These are phyloP conservation scores for Eleusine coracana DNA, from an alignment of 176 grass and related monocot species.

Conservation along the genomic window DNA sequence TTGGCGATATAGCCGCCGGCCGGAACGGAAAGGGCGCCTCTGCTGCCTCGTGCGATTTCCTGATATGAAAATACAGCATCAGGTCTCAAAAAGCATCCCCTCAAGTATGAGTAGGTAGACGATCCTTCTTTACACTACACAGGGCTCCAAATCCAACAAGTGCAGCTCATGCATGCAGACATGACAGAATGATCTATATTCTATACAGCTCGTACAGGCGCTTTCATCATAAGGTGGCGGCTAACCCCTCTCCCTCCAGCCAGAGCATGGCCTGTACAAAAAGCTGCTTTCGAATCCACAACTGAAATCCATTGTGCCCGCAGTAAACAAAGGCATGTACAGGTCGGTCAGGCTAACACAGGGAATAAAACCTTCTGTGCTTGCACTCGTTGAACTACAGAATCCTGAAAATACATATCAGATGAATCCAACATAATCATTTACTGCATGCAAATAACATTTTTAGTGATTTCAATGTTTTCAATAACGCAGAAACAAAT, in stretches of 20 bases:
- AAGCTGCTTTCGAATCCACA: slow-evolving; percentile 14
- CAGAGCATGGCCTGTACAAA: neutral
- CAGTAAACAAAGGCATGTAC: neutral
- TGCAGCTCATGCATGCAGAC: slow-evolving; percentile 8
- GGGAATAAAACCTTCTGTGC: no score
- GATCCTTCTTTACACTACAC: neutral
- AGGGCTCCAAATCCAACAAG: slow-evolving; percentile 7
- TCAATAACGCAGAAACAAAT: no score
- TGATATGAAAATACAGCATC: neutral
- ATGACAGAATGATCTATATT: neutral
- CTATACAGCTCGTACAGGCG: neutral
- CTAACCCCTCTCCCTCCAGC: neutral
- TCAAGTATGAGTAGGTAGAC: neutral
- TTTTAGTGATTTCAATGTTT: no score
- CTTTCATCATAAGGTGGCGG: slow-evolving; percentile 12
- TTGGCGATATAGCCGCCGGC: no score
- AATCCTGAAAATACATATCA: no score
- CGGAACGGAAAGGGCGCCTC: no score
- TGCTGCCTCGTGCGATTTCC: neutral
- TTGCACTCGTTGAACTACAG: no score
- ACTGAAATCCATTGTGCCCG: neutral
- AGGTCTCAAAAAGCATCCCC: neutral
- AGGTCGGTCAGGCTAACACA: neutral
- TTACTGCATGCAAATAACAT: no score
- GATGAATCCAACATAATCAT: no score